Conservation (phyloP, 495 filamentous ascomycete species). For the Penicillium canariense region DNA sequence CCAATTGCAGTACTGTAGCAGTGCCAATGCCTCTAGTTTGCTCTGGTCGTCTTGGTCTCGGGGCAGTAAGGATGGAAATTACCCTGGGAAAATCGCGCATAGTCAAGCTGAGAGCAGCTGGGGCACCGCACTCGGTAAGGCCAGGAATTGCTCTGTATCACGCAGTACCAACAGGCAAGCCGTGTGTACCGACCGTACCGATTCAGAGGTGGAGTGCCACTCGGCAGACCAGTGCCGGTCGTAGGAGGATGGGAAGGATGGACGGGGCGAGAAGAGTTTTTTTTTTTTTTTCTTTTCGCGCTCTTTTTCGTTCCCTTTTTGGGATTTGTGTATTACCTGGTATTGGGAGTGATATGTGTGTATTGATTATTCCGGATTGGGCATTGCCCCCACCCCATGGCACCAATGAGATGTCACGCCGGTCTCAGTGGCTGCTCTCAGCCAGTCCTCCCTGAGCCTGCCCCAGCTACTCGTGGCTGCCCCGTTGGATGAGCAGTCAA, state of each 20-base stretch:
- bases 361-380: conserved; percentile 3
- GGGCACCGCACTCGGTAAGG: conserved; percentile 21
- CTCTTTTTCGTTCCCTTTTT: neutral
- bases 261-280: conserved; percentile 2
- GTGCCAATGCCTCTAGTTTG: conserved; percentile 2
- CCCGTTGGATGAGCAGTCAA: conserved; percentile 3
- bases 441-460: neutral
- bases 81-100: conserved; percentile 31
- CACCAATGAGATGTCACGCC: neutral
- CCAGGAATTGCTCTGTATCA: neutral
- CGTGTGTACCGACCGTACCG: conserved; percentile 7
- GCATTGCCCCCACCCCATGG: neutral
- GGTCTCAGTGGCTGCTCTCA: conserved; percentile 7
- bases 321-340: neutral
- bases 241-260: too few relatives aligned
- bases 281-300: neutral
- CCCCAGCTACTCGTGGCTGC: neutral
- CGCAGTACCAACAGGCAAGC: conserved; percentile 6
- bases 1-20: neutral
- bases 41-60: conserved; percentile 3
- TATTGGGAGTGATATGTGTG: neutral
- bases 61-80: conserved; percentile 1
- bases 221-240: conserved; percentile 22
- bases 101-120: conserved; percentile 23
- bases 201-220: conserved; percentile 10